Conservation (phyloP, 495 filamentous ascomycete genomes). For the Trichocladium uniseriatum region DNA sequence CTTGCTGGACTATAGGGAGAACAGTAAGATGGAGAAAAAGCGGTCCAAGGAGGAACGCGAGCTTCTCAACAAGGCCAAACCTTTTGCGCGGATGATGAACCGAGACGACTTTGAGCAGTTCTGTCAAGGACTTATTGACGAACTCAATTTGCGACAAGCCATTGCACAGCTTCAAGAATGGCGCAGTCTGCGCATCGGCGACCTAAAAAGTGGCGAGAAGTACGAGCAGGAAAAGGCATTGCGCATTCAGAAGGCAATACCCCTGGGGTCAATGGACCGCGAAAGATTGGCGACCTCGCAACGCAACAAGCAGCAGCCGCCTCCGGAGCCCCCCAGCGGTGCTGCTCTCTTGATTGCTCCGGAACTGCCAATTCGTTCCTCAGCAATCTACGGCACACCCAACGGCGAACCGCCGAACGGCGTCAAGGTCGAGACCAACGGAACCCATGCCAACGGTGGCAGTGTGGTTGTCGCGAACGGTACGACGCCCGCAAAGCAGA, state of each 20-base stretch:
- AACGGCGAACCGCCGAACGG: conserved; percentile 13
- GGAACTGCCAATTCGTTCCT: conserved; percentile 55
- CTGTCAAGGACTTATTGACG: conserved; percentile 72
- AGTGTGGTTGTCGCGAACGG: conserved; percentile 35
- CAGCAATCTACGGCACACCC: conserved; percentile 11
- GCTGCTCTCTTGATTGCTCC: conserved; percentile 65
- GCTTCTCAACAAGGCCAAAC: conserved; percentile 83
- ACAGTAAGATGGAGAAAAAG: conserved; percentile 80
- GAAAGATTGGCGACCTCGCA: conserved; percentile 57
- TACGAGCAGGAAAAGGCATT: conserved; percentile 85
- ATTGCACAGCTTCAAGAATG: conserved; percentile 91
- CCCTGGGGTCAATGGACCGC: conserved; percentile 72
- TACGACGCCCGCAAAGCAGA: conserved; percentile 29
- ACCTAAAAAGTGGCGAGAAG: conserved; percentile 79
- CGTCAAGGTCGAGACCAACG: conserved; percentile 27
- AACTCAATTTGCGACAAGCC: conserved; percentile 82
- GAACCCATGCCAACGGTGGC: conserved; percentile 31
- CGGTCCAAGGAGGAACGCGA: conserved; percentile 91
- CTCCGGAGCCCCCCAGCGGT: conserved; percentile 60
- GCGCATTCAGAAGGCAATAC: conserved; percentile 58
- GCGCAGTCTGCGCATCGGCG: conserved; percentile 72
- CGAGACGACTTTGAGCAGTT: conserved; percentile 81
- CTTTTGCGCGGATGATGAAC: conserved; percentile 95
- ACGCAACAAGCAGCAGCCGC: conserved; percentile 46
- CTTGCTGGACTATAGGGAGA: conserved; percentile 85